Conservation (phyloP, 2,329 filamentous ascomycete species). For the Raffaelea arxii region DNA sequence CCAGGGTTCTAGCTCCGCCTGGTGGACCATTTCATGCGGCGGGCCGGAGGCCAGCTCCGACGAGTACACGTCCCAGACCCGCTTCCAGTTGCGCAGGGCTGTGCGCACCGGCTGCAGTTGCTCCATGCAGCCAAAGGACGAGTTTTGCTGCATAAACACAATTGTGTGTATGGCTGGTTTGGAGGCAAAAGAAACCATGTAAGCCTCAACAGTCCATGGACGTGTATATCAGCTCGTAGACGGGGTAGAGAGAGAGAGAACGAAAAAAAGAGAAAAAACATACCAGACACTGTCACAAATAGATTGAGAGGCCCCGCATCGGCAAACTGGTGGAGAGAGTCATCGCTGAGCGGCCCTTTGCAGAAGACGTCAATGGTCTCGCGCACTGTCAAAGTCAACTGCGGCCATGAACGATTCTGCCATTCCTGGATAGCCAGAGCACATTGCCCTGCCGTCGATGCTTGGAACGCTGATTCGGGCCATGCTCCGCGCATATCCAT, state of each 20-base stretch:
- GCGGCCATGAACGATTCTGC: neutral
- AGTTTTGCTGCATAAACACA: conserved; percentile 6
- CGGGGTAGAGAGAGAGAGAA: too few relatives aligned
- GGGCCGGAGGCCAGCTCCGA: neutral
- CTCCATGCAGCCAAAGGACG: conserved; percentile 2
- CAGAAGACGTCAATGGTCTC: conserved; percentile 2
- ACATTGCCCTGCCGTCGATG: conserved; percentile 1
- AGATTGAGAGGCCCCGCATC: conserved; percentile 1
- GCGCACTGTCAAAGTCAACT: neutral
- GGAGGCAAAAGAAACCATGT: too few relatives aligned
- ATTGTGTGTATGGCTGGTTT: conserved; percentile 4
- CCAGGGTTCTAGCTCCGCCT: neutral
- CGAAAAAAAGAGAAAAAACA: neutral
- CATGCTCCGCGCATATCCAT: conserved; percentile 7
- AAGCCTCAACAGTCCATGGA: too few relatives aligned
- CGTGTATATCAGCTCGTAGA: too few relatives aligned
- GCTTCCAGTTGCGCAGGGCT: conserved; percentile 3
- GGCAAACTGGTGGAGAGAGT: neutral
- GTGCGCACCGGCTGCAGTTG: conserved; percentile 3
- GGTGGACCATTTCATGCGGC: conserved; percentile 1
- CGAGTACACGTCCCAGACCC: conserved; percentile 3
- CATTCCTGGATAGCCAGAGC: neutral
- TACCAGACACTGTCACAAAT: conserved; percentile 1
- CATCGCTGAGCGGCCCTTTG: neutral
- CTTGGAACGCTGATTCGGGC: conserved; percentile 5